A percentile compares a stretch with the other conserved stretches of the same genome.
These are phyloP conservation scores for Penicillium brasilianum DNA, from an alignment of 2,329 filamentous ascomycete genomes.

Conservation along the genomic window DNA sequence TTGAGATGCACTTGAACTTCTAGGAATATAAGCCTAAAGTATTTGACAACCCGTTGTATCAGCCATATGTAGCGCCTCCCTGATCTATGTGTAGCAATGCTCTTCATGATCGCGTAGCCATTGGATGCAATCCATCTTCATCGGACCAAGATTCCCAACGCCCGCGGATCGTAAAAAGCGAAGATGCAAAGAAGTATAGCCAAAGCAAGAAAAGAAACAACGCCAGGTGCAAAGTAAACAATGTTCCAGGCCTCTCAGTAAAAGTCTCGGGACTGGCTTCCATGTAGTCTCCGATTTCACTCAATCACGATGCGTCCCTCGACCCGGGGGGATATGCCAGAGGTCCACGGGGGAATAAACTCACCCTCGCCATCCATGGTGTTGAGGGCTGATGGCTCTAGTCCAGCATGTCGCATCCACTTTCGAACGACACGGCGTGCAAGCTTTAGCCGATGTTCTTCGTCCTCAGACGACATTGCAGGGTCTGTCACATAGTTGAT, in stretches of 20 bases:
- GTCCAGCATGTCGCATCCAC: constrained; percentile 72
- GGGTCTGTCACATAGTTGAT: constrained; percentile 47
- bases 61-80: background rate
- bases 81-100: background rate
- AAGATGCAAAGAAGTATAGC: background rate
- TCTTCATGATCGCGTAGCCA: background rate
- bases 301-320: constrained; percentile 71
- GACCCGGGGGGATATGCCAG: constrained; percentile 74
- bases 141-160: background rate
- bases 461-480: constrained; percentile 51
- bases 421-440: constrained; percentile 72
- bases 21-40: background rate
- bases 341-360: constrained; percentile 73
- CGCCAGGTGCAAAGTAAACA: background rate
- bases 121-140: background rate
- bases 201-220: background rate
- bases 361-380: constrained; percentile 62
- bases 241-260: no score
- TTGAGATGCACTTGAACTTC: background rate
- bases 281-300: background rate
- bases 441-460: constrained; percentile 63
- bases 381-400: constrained; percentile 58
- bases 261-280: background rate
- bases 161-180: background rate
- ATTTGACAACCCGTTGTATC: background rate